phyloP scores from a whole-genome alignment of 2,329 filamentous ascomycete species.

The Cryphonectria carpinicola region DNA sequence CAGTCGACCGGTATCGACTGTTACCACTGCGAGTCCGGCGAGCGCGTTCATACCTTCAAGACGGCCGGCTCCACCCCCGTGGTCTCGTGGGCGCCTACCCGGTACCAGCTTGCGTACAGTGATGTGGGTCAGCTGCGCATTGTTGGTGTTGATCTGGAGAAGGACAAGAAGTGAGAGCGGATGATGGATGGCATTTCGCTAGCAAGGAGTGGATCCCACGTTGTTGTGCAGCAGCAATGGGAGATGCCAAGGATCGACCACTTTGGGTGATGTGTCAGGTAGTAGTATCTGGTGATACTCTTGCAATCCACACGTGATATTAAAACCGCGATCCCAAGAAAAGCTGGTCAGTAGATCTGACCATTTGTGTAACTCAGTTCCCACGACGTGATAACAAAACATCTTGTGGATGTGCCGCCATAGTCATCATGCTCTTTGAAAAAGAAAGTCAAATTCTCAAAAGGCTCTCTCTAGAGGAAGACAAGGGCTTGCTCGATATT shows the following conservation, averaged over 20 bases:
- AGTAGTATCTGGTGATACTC: not conserved
- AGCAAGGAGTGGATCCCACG: not conserved
- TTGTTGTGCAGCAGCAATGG: not conserved
- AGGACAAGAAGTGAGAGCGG: constrained; percentile 45
- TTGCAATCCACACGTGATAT: not conserved
- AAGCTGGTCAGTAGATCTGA: not conserved
- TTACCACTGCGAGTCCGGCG: constrained; percentile 73
- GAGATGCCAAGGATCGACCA: not conserved
- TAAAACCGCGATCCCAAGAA: not conserved
- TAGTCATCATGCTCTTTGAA: constrained; percentile 14
- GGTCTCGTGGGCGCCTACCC: constrained; percentile 76
- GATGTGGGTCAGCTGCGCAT: constrained; percentile 72
- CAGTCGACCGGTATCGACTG: constrained; percentile 71
- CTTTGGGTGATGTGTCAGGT: not conserved
- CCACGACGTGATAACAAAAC: not conserved
- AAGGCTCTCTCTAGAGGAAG: constrained; percentile 23
- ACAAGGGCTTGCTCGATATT: constrained; percentile 20
- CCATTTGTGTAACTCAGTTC: not conserved
- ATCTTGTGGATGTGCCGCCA: not conserved
- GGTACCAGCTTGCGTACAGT: constrained; percentile 75
- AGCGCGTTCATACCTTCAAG: constrained; percentile 73
- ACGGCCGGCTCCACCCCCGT: constrained; percentile 66
- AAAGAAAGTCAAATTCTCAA: not conserved
- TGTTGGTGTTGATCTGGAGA: constrained; percentile 56
- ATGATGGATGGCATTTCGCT: not conserved